Evolutionary conservation across 2,329 filamentous ascomycete species (phyloP), one percentile per base, ranked within the genome.

Genomic region (Nemania serpens): DNA sequence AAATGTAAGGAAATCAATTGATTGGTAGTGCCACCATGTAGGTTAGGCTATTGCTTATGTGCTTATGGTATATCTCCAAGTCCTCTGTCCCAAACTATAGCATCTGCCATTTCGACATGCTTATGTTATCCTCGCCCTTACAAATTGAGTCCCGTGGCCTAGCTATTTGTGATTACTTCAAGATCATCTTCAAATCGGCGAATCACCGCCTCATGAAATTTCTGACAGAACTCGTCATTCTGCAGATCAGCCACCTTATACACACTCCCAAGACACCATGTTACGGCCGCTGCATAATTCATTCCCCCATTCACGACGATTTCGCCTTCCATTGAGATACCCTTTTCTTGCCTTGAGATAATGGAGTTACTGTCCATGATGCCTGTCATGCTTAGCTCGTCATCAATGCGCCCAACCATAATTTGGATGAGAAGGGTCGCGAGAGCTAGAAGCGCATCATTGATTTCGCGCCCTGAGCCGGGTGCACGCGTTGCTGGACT

Each of bases 191-290:
- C 41, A 11, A 59, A 36, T 13, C 45, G 50, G 11, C 15, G 20
- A 47, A 62, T 29, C 17, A 59, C 55, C 3, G 50, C 55, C 29
- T 55, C 46, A 17, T 52, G 41, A 41, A 59, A 55, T 2, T 49
- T 12, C 7, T 54, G 59, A 22, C 57, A 63, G 11, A 52, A 60
- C n/a, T 1, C 53, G 4, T 48, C 49, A 20, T 58, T 53, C 34
- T 58, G 25, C 36, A 55, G 39, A 1, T 18, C 29, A 15, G 45
- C 20, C 9, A 55, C 25, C 12, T 12, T 5, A 18, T 39, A 43
- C n/a, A 53, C 22, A 33, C 33, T 54, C 36, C 52, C 37, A 5
- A 61, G 29, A 15, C 60, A 53, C 60, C 60, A 56, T 13, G 22
- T 54, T 17, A 58, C 57, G 3, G 53, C 48, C 4, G 20, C 25